phyloP scores from a whole-genome alignment of 768 basidiomycete genomes.

The Amanita rimosa region DNA sequence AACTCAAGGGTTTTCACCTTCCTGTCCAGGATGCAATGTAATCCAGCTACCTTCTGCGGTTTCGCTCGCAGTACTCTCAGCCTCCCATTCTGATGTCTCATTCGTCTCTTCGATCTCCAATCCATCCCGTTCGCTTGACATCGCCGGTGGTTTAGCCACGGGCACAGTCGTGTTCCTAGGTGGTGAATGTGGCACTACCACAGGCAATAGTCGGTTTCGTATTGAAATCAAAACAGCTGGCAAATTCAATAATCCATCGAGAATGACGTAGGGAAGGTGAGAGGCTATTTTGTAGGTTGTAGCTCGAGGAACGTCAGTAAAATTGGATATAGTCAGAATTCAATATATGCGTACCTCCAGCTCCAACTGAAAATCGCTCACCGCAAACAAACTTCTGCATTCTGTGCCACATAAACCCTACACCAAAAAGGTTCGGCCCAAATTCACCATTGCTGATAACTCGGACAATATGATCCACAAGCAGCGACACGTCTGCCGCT shows the following conservation, averaged over 20 bases:
- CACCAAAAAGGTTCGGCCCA: constrained; percentile 28
- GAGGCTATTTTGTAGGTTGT: constrained; percentile 62
- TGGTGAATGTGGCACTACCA: constrained; percentile 28
- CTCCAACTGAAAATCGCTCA: constrained; percentile 61
- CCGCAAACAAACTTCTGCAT: constrained; percentile 50
- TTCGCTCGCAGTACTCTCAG: constrained; percentile 51
- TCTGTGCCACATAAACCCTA: constrained; percentile 35
- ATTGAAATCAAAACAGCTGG: constrained; percentile 54
- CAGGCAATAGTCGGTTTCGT: constrained; percentile 48
- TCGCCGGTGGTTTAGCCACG: constrained; percentile 7
- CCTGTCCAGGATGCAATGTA: constrained; percentile 30
- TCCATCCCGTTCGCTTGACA: constrained; percentile 8
- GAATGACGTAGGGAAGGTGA: constrained; percentile 48
- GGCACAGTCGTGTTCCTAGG: constrained; percentile 20
- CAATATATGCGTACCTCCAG: constrained; percentile 56
- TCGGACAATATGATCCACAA: constrained; percentile 47
- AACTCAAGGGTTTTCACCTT: neutral
- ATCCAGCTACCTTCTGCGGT: constrained; percentile 60
- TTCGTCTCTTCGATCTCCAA: constrained; percentile 24
- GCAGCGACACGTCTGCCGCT: constrained; percentile 44
- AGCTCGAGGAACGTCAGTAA: constrained; percentile 28
- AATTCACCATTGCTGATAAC: constrained; percentile 48
- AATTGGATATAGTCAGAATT: neutral
- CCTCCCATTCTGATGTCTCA: constrained; percentile 49
- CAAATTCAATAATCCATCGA: constrained; percentile 55